These are phyloP conservation scores for Rhizophora apiculata DNA, from an alignment of 345 rosid species.

Conservation along the genomic window DNA sequence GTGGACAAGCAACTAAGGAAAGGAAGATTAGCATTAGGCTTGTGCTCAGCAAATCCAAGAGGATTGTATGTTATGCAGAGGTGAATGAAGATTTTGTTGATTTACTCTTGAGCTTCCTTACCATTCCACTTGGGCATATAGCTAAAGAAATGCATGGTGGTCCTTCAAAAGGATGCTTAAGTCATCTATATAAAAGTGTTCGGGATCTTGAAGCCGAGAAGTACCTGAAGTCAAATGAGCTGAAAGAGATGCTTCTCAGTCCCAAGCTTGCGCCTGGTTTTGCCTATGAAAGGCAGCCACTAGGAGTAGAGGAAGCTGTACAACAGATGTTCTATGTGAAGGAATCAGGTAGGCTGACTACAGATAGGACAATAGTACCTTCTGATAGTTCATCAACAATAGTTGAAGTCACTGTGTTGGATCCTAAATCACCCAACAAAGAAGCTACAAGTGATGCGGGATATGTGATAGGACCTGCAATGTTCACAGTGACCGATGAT, in stretches of 20 bases:
- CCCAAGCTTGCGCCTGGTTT: constrained; percentile 22
- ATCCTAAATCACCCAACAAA: constrained; percentile 4
- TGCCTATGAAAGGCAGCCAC: constrained; percentile 1
- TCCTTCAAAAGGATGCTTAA: constrained; percentile 8
- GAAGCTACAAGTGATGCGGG: not conserved
- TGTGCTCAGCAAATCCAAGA: constrained; percentile 23
- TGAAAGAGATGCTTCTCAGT: constrained; percentile 8
- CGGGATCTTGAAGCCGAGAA: constrained; percentile 9
- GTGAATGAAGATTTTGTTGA: constrained; percentile 25
- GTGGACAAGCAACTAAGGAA: not conserved
- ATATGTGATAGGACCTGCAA: constrained; percentile 2
- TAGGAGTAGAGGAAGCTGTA: constrained; percentile 11
- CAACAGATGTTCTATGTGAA: no score
- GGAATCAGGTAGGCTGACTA: not conserved
- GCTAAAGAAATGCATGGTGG: constrained; percentile 9
- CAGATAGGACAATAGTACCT: not conserved
- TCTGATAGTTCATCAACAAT: rapidly evolving
- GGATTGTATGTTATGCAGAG: constrained; percentile 23
- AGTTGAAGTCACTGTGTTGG: not conserved
- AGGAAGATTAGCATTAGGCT: constrained; percentile 13
- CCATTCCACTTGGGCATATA: constrained; percentile 26
- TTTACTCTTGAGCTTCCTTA: constrained; percentile 34
- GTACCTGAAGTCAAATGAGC: constrained; percentile 9
- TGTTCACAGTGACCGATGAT: constrained; percentile 19
- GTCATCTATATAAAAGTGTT: constrained; percentile 12